phyloP scores from a whole-genome alignment of 192 early-diverging fungal genomes.

The Thamnidium elegans region DNA sequence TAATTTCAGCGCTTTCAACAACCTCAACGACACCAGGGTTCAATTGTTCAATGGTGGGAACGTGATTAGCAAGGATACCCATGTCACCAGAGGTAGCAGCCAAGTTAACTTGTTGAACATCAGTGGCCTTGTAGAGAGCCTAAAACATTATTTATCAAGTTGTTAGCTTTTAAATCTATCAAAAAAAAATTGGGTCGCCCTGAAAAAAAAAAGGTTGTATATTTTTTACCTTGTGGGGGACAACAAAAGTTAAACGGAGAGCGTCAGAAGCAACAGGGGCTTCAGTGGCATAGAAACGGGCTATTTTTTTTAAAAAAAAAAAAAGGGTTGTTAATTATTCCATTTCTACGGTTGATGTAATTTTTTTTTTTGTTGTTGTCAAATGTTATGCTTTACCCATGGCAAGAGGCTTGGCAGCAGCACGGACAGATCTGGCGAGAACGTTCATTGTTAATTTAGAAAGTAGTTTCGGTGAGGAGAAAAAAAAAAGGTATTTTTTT shows the following conservation, averaged over 20 bases:
- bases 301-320: slow-evolving; percentile 30
- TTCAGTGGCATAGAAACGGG: slow-evolving; percentile 82
- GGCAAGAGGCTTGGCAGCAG: slow-evolving; percentile 42
- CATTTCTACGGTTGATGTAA: background rate
- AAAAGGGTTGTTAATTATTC: background rate
- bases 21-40: slow-evolving; percentile 87
- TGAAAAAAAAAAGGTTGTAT: background rate
- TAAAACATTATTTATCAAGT: slow-evolving; percentile 37
- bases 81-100: slow-evolving; percentile 90
- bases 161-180: too few species aligned
- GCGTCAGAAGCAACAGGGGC: slow-evolving; percentile 63
- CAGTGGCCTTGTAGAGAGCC: slow-evolving; percentile 66
- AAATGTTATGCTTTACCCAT: slow-evolving; percentile 38
- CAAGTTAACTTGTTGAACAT: slow-evolving; percentile 92
- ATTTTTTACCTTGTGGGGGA: slow-evolving; percentile 79
- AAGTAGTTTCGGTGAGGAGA: too few species aligned
- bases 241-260: slow-evolving; percentile 84
- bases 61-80: slow-evolving; percentile 98
- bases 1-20: slow-evolving; percentile 63
- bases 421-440: slow-evolving; percentile 51
- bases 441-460: slow-evolving; percentile 44
- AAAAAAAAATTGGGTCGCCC: slow-evolving; percentile 11
- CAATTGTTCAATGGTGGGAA: slow-evolving; percentile 95
- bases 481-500: too few species aligned
- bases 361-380: too few species aligned